Evolutionary conservation across 2,329 filamentous ascomycete species (phyloP), one percentile per base, ranked within the genome.

Genomic region (Knoxdaviesia proteae): DNA sequence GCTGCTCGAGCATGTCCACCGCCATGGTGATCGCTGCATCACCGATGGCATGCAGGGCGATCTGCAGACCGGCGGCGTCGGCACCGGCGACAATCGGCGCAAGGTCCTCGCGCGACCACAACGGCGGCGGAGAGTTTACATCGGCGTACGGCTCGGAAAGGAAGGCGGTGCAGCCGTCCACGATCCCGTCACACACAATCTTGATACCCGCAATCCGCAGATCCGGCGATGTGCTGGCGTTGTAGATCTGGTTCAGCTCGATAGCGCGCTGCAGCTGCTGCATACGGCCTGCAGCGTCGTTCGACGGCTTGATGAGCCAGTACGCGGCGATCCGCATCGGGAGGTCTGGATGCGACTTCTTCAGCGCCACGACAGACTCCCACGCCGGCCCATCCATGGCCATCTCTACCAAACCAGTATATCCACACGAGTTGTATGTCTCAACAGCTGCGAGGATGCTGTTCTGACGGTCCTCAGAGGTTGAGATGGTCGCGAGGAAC

Each of bases 21-120:
- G 71, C 73, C 47, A 68, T 68, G 36, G 57, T 60, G 32, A 77
- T 61, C 1, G 75, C 72, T 11, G 60, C 59, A 50, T 80, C 74
- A 36, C 75, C 75, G 45, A 80, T 80, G 37, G 75, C 75, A 49
- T 80, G 75, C 7, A 80, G 59, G 0, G 75, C 75, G 35, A 71
- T 67, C 51, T 80, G 75, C 36, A 80, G 53, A 1, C 67, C 67
- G 1, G 64, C 64, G 3, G 56, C 58, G 38, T 67, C 64, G 3
- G 74, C 73, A n/a, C 61, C 61, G 7, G 60, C 55, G 1, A 80
- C 65, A 0, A 77, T 67, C 0, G 65, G 63, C 4, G 59, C 60
- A 5, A 79, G 61, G 46, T 69, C 63, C 10, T 62, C 59, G 2
- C 58, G 55, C 0, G 62, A 58, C 74, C 74, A 80, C 41, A 77